A percentile compares a stretch with the other conserved stretches of the same genome.
Evolutionary conservation across 169 alveolate genomes (phyloP).

Genomic region (Theileria equi): DNA sequence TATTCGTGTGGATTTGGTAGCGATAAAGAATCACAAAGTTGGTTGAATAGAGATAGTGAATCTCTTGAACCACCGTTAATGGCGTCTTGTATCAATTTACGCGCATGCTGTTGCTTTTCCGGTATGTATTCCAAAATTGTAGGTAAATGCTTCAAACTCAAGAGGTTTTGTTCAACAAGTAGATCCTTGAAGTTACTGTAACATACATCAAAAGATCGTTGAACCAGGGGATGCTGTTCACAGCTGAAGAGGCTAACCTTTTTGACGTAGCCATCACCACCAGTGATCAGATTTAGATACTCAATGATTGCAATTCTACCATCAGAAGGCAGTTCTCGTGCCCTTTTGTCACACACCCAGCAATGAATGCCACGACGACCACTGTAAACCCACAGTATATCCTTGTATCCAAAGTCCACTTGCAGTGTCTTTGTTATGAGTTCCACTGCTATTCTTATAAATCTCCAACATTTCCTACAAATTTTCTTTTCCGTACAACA

Average conservation of each 20-base stretch:
- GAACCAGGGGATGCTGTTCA: slow-evolving; percentile 49
- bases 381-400: slow-evolving; percentile 93
- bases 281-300: slow-evolving; percentile 67
- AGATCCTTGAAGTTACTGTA: slow-evolving; percentile 56
- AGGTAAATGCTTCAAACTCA: slow-evolving; percentile 15
- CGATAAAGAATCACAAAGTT: slow-evolving; percentile 28
- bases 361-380: slow-evolving; percentile 99
- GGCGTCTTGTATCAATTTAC: slow-evolving; percentile 13
- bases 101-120: slow-evolving; percentile 29
- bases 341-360: slow-evolving; percentile 92
- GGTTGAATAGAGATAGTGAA: slow-evolving; percentile 40
- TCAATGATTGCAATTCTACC: slow-evolving; percentile 75
- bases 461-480: slow-evolving; percentile 94
- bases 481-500: slow-evolving; percentile 95
- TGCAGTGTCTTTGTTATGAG: slow-evolving; percentile 75
- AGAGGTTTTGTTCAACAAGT: slow-evolving; percentile 47
- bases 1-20: slow-evolving; percentile 36
- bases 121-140: slow-evolving; percentile 52
- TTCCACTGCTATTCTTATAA: slow-evolving; percentile 78
- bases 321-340: slow-evolving; percentile 72
- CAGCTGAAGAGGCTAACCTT: slow-evolving; percentile 55
- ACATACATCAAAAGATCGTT: slow-evolving; percentile 56
- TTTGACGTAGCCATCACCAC: slow-evolving; percentile 65
- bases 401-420: slow-evolving; percentile 92
- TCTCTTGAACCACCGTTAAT: neutral